A percentile compares a stretch with the other conserved stretches of the same genome.
Evolutionary conservation across 345 rosid species (phyloP).

Genomic region (Pistacia integerrima): DNA sequence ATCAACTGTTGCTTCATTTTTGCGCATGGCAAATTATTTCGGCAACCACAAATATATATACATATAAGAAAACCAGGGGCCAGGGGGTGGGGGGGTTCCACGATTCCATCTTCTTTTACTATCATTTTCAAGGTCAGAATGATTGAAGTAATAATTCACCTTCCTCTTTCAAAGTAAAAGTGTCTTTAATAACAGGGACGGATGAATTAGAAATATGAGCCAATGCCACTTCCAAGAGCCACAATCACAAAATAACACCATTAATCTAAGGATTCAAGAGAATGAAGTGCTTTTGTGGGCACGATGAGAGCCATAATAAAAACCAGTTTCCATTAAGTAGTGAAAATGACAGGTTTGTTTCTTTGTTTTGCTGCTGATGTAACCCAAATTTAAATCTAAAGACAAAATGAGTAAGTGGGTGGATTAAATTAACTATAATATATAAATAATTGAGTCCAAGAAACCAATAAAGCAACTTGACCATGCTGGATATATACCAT

Average conservation of each 20-base stretch:
- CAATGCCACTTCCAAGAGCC: slow-evolving; percentile 22
- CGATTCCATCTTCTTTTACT: slow-evolving; percentile 22
- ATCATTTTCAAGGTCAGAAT: slow-evolving; percentile 49
- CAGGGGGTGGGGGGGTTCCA: slow-evolving; percentile 14
- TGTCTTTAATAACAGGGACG: no score
- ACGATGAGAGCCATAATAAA: slow-evolving; percentile 12
- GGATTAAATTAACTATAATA: neutral
- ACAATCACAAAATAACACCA: neutral
- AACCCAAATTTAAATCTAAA: slow-evolving; percentile 8
- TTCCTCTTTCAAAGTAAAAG: neutral
- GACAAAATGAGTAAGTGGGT: neutral
- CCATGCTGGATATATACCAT: neutral
- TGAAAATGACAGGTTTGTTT: slow-evolving; percentile 35
- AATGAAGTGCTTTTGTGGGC: slow-evolving; percentile 30
- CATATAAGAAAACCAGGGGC: slow-evolving; percentile 3
- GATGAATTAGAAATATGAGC: slow-evolving; percentile 8
- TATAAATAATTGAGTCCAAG: neutral
- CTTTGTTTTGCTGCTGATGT: slow-evolving; percentile 29
- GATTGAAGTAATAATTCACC: slow-evolving; percentile 56
- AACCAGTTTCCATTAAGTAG: slow-evolving; percentile 14
- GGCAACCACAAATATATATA: no score
- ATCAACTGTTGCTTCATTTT: no score
- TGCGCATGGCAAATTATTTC: no score
- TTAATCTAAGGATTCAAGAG: slow-evolving; percentile 8
- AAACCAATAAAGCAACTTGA: neutral